Evolutionary conservation across 345 rosid genomes (phyloP), one percentile per base, ranked within the genome.

Genomic region (Salix suchowensis): DNA sequence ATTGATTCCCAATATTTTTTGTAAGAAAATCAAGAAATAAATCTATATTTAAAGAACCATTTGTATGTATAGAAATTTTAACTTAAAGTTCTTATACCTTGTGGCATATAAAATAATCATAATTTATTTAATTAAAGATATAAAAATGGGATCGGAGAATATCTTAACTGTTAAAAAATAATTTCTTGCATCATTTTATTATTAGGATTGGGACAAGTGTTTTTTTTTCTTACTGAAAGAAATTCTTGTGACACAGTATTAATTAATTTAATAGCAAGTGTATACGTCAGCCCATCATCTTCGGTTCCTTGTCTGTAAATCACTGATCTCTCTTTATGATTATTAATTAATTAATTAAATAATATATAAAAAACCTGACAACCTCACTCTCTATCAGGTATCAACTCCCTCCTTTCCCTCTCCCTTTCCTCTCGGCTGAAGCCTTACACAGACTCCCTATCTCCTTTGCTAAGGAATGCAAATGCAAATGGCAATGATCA

Each of bases 231-330:
- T 42, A 0, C 4, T n/a, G 9, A 2, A 8, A 55, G n/a, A 7
- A 55, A 55, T n/a, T 55, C 24, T 23, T 55, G 26, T 21, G 61
- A 8, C n/a, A 23, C 5, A 58, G 14, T 58, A 23, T 58, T n/a
- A 58, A n/a, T 58, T 58, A 58, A 58, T 58, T 9, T 73, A 76
- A 69, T 77, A 77, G 24, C 14, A 30, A 50, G 40, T 28, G 11
- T 28, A 2, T 28, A 4, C 23, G 64, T 1, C 2, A n/a, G 60
- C 3, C 76, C 78, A 75, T 70, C 48, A 74, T 80, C 76, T 28
- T 75, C 78, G 82, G 28, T 70, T n/a, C 71, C 19, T 19, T 81
- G 83, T 76, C 77, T 72, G 71, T 30, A 72, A 46, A 68, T 32
- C 44, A 30, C 1, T 58, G 64, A 58, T 58, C 28, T 58, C 64